Conservation (phyloP, 345 rosid genomes). For the Camelina laxa region DNA sequence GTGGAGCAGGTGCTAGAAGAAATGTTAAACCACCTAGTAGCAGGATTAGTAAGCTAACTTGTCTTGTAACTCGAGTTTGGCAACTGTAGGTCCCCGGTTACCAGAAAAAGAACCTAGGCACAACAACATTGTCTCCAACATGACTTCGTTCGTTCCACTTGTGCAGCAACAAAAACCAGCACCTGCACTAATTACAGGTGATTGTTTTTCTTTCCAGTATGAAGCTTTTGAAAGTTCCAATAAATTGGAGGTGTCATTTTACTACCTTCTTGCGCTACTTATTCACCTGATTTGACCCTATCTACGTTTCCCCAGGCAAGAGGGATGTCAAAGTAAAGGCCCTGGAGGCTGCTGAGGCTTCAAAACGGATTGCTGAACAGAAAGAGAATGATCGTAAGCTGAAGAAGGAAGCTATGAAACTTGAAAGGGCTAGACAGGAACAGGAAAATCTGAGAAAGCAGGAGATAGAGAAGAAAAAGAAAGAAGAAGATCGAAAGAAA, state of each 20-base stretch:
- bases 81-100: conserved; percentile 51
- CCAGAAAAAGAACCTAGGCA: conserved; percentile 55
- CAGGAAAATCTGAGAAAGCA: conserved; percentile 65
- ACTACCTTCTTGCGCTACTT: background rate
- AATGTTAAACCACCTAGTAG: conserved; percentile 49
- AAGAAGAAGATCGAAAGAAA: conserved; percentile 79
- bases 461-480: conserved; percentile 72
- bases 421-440: conserved; percentile 79
- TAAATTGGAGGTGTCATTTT: background rate
- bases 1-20: conserved; percentile 50
- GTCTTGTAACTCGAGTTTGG: conserved; percentile 56
- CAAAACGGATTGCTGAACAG: conserved; percentile 78
- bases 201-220: conserved; percentile 20
- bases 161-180: conserved; percentile 77
- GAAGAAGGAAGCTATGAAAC: conserved; percentile 57
- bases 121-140: conserved; percentile 77
- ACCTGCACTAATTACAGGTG: conserved; percentile 68
- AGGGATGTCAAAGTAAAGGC: conserved; percentile 91
- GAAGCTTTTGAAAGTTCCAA: conserved; percentile 1
- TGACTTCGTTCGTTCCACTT: conserved; percentile 80
- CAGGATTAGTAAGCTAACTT: conserved; percentile 62
- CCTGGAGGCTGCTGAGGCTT: conserved; percentile 87
- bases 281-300: background rate
- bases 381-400: conserved; percentile 83
- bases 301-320: conserved; percentile 60